Evolutionary conservation across 2,329 filamentous ascomycete species (phyloP).

Genomic region (Pseudocercospora fuligena): DNA sequence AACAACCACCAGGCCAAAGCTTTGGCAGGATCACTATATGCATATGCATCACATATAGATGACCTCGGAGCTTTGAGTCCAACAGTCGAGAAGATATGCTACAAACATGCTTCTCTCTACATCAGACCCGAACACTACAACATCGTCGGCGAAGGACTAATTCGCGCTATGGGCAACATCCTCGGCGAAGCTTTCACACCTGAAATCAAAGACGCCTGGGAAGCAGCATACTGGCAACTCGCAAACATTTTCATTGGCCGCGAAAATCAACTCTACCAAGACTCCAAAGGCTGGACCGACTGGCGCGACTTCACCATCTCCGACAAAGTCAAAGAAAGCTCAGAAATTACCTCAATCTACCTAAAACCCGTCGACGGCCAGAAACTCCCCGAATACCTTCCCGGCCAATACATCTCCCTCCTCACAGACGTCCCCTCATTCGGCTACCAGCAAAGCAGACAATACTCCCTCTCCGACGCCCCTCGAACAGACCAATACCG

Average conservation of each 20-base stretch:
- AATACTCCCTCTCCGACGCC: slow-evolving; percentile 74
- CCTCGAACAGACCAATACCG: slow-evolving; percentile 67
- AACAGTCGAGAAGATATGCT: slow-evolving; percentile 70
- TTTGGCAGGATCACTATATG: slow-evolving; percentile 70
- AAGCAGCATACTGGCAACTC: slow-evolving; percentile 72
- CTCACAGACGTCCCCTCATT: slow-evolving; percentile 63
- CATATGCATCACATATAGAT: slow-evolving; percentile 74
- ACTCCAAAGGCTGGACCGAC: slow-evolving; percentile 65
- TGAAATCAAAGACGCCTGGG: slow-evolving; percentile 70
- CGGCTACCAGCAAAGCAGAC: slow-evolving; percentile 68
- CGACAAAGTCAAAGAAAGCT: slow-evolving; percentile 68
- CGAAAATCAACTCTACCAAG: slow-evolving; percentile 66
- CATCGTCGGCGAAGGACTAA: slow-evolving; percentile 71
- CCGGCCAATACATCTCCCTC: slow-evolving; percentile 75
- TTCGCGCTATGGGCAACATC: slow-evolving; percentile 69
- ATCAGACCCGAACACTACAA: slow-evolving; percentile 72
- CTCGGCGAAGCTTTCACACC: slow-evolving; percentile 70
- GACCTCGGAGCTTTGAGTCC: slow-evolving; percentile 64
- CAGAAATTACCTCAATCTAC: slow-evolving; percentile 73
- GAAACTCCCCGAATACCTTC: slow-evolving; percentile 66
- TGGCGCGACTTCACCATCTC: slow-evolving; percentile 71
- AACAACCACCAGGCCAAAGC: slow-evolving; percentile 72
- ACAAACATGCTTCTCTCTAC: slow-evolving; percentile 74
- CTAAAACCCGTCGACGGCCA: slow-evolving; percentile 66
- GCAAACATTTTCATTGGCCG: slow-evolving; percentile 72